Evolutionary conservation across 768 basidiomycete genomes (phyloP).

Genomic region (Mrakia blollopis): DNA sequence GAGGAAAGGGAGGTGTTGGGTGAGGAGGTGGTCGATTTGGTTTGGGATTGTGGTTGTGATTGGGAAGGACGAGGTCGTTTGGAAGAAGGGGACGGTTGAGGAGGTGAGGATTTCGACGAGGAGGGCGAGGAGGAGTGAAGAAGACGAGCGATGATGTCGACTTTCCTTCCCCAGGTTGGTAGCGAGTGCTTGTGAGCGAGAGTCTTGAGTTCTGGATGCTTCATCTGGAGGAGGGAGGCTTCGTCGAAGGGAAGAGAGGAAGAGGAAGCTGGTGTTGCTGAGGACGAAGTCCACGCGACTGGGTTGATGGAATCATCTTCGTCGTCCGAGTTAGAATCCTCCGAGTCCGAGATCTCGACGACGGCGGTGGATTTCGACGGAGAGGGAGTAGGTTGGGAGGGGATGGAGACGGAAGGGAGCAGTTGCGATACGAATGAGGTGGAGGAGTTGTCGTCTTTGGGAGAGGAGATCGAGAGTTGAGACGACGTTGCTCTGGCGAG

Average conservation of each 20-base stretch:
- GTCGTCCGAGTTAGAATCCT: not conserved
- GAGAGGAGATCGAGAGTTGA: not conserved
- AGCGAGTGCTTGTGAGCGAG: not conserved
- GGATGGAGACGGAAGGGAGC: not conserved
- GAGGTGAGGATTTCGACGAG: not conserved
- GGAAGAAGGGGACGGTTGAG: not conserved
- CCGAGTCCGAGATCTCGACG: constrained; percentile 1
- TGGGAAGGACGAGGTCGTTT: not conserved
- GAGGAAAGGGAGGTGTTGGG: not conserved
- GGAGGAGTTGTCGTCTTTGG: not conserved
- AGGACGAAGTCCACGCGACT: not conserved
- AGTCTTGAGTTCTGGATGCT: constrained; percentile 7
- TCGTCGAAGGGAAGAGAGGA: not conserved
- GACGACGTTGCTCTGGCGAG: not conserved
- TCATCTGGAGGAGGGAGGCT: not conserved
- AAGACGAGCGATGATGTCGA: constrained; percentile 12
- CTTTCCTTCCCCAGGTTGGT: constrained; percentile 3
- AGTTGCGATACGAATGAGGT: constrained; percentile 4
- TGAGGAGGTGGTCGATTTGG: not conserved
- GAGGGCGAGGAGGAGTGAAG: not conserved
- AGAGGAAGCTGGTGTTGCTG: not conserved
- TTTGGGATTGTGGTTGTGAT: not conserved
- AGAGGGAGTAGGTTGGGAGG: not conserved
- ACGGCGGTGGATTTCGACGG: not conserved
- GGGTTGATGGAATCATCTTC: not conserved